Base-by-base conservation (phyloP, 1,284 basidiomycete species). In the Irpex rosettiformis region DNA sequence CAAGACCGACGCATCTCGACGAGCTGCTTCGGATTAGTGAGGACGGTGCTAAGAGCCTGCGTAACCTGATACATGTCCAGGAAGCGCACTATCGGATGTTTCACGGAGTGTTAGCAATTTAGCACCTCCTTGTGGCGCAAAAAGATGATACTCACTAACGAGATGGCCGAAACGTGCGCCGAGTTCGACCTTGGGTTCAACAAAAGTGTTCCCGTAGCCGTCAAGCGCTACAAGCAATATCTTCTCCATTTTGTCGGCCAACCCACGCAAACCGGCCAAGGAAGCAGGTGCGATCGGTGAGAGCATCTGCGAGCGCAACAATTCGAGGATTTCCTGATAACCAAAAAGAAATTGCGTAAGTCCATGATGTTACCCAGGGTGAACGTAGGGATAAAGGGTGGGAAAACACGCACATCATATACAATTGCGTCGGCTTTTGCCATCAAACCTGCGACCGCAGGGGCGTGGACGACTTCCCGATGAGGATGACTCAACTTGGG, bases 241-340 rank as follows among this genome's bases (percentile, higher is more conserved):
- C 72, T 93, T 93, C 70, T 94, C 91, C 91, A 94, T 93, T 76
- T 93, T 93, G 69, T 90, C 84, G n/a, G 91, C 91, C 57, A 94
- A 77, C 68, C 90, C 88, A 47, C 91, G 86, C 59, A 94, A 76
- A 65, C 81, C 88, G 16, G 81, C 81, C 55, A 93, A 72, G 3
- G 89, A 84, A 37, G 83, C 68, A 4, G 88, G 75, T 1, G 88
- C 78, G 53, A 94, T 88, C 18, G 88, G 84, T 3, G 88, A 88
- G 27, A 93, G 79, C 82, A 93, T 90, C 70, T 93, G 91, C 4
- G 87, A 88, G 52, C 91, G 83, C 62, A 94, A 77, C 60, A 89
- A 83, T 70, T 94, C 91, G 55, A 94, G 76, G 65, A 93, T 92
- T 87, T 93, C 91, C 91, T 93, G 63, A 55, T 13, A 33, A n/a